These are phyloP conservation scores for Sporormia fimetaria DNA, from an alignment of 495 filamentous ascomycete genomes.

Conservation along the genomic window DNA sequence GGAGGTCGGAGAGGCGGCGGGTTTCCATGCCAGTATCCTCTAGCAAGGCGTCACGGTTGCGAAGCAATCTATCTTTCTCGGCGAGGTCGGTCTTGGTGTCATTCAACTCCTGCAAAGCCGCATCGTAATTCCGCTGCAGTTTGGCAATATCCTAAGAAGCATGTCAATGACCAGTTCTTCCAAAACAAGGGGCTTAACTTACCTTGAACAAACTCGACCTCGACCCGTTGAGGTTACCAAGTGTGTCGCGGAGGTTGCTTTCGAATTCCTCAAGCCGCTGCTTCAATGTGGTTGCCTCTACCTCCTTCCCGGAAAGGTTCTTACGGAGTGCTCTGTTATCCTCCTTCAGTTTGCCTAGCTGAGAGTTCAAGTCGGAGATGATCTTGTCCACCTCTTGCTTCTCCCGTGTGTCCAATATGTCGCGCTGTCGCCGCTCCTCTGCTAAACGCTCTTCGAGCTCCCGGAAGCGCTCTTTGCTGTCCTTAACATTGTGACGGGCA, in stretches of 20 bases:
- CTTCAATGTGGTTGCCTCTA: slow-evolving; percentile 80
- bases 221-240: slow-evolving; percentile 80
- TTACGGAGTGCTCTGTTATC: slow-evolving; percentile 72
- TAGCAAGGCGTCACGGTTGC: slow-evolving; percentile 81
- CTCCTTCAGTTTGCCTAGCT: slow-evolving; percentile 71
- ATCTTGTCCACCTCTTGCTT: slow-evolving; percentile 77
- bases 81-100: slow-evolving; percentile 57
- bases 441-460: slow-evolving; percentile 70
- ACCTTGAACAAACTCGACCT: slow-evolving; percentile 72
- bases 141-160: slow-evolving; percentile 61
- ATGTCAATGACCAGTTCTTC: slow-evolving; percentile 25
- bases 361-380: slow-evolving; percentile 73
- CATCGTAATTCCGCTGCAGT: slow-evolving; percentile 77
- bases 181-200: slow-evolving; percentile 16
- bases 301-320: slow-evolving; percentile 67
- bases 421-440: slow-evolving; percentile 72
- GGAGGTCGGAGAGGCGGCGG: slow-evolving; percentile 69
- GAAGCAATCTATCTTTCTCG: slow-evolving; percentile 81
- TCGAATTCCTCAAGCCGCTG: slow-evolving; percentile 82
- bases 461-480: slow-evolving; percentile 65
- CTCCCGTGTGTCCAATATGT: slow-evolving; percentile 71
- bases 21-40: slow-evolving; percentile 81
- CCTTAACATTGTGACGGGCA: slow-evolving; percentile 56
- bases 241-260: slow-evolving; percentile 68
- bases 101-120: slow-evolving; percentile 70